phyloP scores from a whole-genome alignment of 306 rosid species.

The Cucurbita maxima region DNA sequence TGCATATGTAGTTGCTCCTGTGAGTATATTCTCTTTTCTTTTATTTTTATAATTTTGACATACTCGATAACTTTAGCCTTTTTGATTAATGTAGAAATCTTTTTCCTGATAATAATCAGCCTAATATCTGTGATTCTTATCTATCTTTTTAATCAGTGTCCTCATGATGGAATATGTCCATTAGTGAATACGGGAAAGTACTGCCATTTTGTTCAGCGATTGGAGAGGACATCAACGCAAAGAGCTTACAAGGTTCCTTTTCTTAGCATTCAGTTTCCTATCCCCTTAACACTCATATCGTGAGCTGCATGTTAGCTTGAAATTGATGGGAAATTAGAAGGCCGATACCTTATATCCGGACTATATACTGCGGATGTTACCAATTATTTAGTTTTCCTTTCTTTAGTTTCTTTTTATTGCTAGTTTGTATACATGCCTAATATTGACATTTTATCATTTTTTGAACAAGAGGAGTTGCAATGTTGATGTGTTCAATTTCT shows the following conservation, averaged over 20 bases:
- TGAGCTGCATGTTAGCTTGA: not conserved
- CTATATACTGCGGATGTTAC: not conserved
- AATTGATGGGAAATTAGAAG: not conserved
- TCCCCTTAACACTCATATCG: not conserved
- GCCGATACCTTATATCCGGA: not conserved
- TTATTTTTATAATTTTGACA: not conserved
- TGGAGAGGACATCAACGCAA: slow-evolving; percentile 85
- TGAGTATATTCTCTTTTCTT: slow-evolving; percentile 26
- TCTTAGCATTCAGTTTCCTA: slow-evolving; percentile 8
- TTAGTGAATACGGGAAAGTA: slow-evolving; percentile 67
- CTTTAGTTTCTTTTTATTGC: not conserved
- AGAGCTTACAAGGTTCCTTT: slow-evolving; percentile 64
- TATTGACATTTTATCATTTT: not conserved
- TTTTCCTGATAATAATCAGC: not conserved
- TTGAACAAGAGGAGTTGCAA: not conserved
- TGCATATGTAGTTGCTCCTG: slow-evolving; percentile 83
- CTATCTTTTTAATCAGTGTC: slow-evolving; percentile 45
- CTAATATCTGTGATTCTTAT: slow-evolving; percentile 2
- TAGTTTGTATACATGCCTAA: not conserved
- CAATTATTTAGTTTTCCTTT: not conserved
- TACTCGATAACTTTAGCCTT: not conserved
- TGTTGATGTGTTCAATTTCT: not conserved
- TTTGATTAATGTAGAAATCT: not conserved
- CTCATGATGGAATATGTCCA: slow-evolving; percentile 91
- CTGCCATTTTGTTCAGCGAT: slow-evolving; percentile 89